These are phyloP conservation scores for Psidium guajava DNA, from an alignment of 345 rosid species.

Conservation along the genomic window DNA sequence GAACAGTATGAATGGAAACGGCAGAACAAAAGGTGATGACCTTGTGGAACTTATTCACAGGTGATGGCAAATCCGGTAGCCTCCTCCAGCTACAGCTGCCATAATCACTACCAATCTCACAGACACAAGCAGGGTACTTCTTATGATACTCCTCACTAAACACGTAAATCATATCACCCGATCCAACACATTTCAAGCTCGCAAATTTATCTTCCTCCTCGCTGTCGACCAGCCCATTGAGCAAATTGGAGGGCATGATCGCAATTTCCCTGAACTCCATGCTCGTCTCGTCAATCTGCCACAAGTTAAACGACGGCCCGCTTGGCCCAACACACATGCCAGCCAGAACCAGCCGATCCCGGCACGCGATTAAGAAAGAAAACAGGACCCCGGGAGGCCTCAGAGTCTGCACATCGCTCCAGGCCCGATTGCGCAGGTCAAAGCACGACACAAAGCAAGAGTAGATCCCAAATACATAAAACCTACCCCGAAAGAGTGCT, in stretches of 20 bases:
- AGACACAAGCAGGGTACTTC: conserved; percentile 80
- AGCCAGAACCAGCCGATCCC: conserved; percentile 50
- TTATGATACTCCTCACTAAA: conserved; percentile 71
- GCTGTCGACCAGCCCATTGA: conserved; percentile 48
- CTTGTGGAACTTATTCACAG: conserved; percentile 77
- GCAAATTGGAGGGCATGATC: conserved; percentile 53
- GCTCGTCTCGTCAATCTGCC: conserved; percentile 42
- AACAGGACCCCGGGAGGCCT: conserved; percentile 69
- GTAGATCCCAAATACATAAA: conserved; percentile 60
- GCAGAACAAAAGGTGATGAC: conserved; percentile 70
- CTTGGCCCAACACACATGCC: conserved; percentile 40
- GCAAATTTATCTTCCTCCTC: conserved; percentile 64
- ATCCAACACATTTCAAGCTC: conserved; percentile 77
- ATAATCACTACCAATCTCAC: conserved; percentile 33
- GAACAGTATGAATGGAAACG: conserved; percentile 31
- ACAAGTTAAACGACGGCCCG: conserved; percentile 54
- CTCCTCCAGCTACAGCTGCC: conserved; percentile 57
- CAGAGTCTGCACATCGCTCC: conserved; percentile 64
- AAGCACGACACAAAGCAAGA: conserved; percentile 49
- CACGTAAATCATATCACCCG: conserved; percentile 62
- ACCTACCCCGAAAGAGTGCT: conserved; percentile 32
- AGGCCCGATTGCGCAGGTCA: conserved; percentile 35
- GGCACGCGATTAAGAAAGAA: conserved; percentile 49
- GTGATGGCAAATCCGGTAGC: conserved; percentile 60
- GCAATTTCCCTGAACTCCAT: conserved; percentile 72